A percentile compares a stretch with the other conserved stretches of the same genome.
Conservation (phyloP, 2,329 filamentous ascomycete species). For the Bisporella sp. region DNA sequence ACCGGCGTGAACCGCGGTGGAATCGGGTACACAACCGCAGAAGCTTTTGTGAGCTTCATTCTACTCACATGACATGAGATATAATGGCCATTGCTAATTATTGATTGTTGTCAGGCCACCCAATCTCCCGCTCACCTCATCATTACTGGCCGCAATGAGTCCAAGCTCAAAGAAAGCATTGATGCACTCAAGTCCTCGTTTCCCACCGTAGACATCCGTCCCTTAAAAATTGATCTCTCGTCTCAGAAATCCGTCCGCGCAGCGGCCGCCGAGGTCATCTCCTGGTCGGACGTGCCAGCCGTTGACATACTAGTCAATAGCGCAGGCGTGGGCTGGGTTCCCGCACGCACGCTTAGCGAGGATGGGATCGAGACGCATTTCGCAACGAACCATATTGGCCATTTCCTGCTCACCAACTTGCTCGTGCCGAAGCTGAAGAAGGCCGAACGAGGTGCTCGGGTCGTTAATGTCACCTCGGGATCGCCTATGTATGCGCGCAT, state of each 20-base stretch:
- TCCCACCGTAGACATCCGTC: conserved; percentile 3
- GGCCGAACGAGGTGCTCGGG: conserved; percentile 7
- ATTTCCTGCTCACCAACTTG: conserved; percentile 15
- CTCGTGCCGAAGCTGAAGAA: conserved; percentile 12
- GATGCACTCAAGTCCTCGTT: conserved; percentile 3
- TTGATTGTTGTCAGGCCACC: conserved; percentile 13
- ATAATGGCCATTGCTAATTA: conserved; percentile 22
- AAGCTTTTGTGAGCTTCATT: conserved; percentile 10
- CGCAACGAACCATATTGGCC: conserved; percentile 13
- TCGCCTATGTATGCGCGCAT: conserved; percentile 22
- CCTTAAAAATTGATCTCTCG: conserved; percentile 28
- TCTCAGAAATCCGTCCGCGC: conserved; percentile 34
- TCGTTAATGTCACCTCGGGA: conserved; percentile 14
- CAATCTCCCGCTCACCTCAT: conserved; percentile 14
- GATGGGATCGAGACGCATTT: conserved; percentile 30
- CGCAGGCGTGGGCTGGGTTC: conserved; percentile 29
- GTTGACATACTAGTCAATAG: neutral
- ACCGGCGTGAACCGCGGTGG: conserved; percentile 14
- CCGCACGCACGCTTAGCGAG: conserved; percentile 21
- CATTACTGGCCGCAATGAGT: conserved; percentile 10
- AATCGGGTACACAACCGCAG: conserved; percentile 12
- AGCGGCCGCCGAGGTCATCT: conserved; percentile 33
- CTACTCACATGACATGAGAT: conserved; percentile 10
- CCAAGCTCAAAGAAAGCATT: conserved; percentile 9
- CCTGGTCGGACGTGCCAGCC: conserved; percentile 27